These are phyloP conservation scores for Rhododendron ferrugineum DNA, from an alignment of 148 eudicot species.

Conservation along the genomic window DNA sequence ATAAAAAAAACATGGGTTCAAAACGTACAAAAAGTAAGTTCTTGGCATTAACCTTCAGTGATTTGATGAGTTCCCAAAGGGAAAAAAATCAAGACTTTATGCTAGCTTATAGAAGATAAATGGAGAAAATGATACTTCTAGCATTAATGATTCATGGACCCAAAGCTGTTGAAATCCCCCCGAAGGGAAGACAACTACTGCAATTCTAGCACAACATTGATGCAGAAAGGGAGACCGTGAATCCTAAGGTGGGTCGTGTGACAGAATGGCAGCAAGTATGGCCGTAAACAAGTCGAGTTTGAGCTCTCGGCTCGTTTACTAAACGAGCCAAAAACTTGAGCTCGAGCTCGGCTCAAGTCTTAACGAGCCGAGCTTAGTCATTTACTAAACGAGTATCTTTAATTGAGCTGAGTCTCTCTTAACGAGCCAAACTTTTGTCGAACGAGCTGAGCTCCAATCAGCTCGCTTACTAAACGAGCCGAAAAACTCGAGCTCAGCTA, in stretches of 20 bases:
- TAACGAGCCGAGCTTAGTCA: too few species aligned
- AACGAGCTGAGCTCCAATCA: too few species aligned
- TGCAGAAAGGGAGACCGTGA: neutral
- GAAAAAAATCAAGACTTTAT: neutral
- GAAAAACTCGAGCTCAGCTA: too few species aligned
- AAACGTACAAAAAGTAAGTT: neutral
- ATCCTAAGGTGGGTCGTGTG: neutral
- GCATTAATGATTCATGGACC: neutral
- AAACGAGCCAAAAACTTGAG: too few species aligned
- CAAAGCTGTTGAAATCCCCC: neutral
- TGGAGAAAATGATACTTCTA: neutral
- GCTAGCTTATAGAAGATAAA: neutral
- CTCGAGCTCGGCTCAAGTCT: too few species aligned
- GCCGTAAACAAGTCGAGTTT: too few species aligned
- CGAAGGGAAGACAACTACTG: neutral
- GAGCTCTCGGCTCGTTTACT: too few species aligned
- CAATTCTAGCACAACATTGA: neutral
- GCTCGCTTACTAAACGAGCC: too few species aligned
- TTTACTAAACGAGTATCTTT: too few species aligned
- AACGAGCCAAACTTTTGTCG: too few species aligned
- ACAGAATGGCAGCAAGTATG: neutral
- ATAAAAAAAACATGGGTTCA: too few species aligned
- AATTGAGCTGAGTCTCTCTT: too few species aligned
- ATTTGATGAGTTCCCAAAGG: neutral
- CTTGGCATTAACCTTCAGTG: neutral